Conservation (phyloP, 176 grass and related monocot genomes). For the Sorghum bicolor region Sorghum_bicolor_NCBIv3 NC_012873.2:2594001-2594500, state of each 20-base stretch:
- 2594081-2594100: not conserved
- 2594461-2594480: conserved; percentile 39
- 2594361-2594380: conserved; percentile 82
- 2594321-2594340: not conserved
- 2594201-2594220: not conserved
- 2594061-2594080: not conserved
- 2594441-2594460: conserved; percentile 83
- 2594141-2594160: not conserved
- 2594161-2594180: not conserved
- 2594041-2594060: not conserved
- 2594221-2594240: not conserved
- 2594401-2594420: conserved; percentile 85
- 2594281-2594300: not conserved
- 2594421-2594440: conserved; percentile 88
- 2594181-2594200: not conserved
- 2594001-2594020: not conserved
- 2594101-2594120: not conserved
- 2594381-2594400: conserved; percentile 72
- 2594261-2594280: not conserved
- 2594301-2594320: not conserved
- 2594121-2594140: not conserved
- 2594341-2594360: conserved; percentile 50
- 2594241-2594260: not conserved
- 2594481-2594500: not conserved
- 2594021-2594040: not conserved